phyloP scores from a whole-genome alignment of 345 rosid species.

The Brassica carinata region DNA sequence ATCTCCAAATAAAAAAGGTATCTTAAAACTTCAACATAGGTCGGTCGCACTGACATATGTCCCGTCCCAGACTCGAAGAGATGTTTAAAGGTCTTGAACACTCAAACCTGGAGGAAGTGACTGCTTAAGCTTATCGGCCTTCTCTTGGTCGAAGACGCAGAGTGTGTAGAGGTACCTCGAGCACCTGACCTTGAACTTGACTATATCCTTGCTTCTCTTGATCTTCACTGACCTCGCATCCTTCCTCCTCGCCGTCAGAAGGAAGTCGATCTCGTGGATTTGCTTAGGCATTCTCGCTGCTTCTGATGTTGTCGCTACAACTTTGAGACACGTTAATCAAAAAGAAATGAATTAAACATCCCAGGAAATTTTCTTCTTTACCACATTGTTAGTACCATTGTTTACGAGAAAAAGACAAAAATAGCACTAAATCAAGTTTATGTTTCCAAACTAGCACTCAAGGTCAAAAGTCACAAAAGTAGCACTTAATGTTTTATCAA shows the following conservation, averaged over 20 bases:
- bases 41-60: background rate
- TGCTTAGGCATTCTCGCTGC: conserved; percentile 51
- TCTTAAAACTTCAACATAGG: background rate
- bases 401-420: too few relatives aligned
- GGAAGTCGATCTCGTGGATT: conserved; percentile 70
- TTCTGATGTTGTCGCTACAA: too few relatives aligned
- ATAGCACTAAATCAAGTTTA: too few relatives aligned
- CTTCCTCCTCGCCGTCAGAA: conserved; percentile 69
- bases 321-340: too few relatives aligned
- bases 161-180: conserved; percentile 67
- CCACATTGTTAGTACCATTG: too few relatives aligned
- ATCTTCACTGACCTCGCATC: conserved; percentile 72
- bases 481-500: too few relatives aligned
- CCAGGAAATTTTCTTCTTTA: too few relatives aligned
- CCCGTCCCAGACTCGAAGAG: background rate
- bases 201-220: conserved; percentile 64
- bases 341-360: too few relatives aligned
- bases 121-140: conserved; percentile 71
- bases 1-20: background rate
- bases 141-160: conserved; percentile 62
- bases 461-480: too few relatives aligned
- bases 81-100: conserved; percentile 65
- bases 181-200: conserved; percentile 71
- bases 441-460: too few relatives aligned
- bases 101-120: conserved; percentile 84